A percentile compares a stretch with the other conserved stretches of the same genome.
phyloP scores from a whole-genome alignment of 1,139 yeast genomes.

The Kodamaea sp. region DNA sequence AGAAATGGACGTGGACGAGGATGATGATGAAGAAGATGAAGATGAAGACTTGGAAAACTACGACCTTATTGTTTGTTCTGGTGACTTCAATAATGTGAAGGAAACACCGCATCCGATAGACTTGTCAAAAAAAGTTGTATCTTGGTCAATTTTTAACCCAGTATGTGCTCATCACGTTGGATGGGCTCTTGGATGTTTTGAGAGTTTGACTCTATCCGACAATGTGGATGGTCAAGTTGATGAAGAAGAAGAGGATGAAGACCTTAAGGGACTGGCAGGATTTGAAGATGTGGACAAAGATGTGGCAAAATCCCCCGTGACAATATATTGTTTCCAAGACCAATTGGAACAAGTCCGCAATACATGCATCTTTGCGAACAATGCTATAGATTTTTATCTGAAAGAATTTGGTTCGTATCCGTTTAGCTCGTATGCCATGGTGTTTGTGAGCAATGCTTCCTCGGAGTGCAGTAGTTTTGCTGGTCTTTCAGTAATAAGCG shows the following conservation, averaged over 20 bases:
- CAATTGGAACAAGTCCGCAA: conserved; percentile 63
- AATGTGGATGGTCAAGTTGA: conserved; percentile 31
- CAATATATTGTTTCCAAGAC: conserved; percentile 59
- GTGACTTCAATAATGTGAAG: conserved; percentile 59
- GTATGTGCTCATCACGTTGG: conserved; percentile 96
- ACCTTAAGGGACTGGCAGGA: conserved; percentile 1
- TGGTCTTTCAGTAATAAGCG: conserved; percentile 70
- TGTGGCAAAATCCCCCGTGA: conserved; percentile 49
- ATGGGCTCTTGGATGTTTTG: conserved; percentile 91
- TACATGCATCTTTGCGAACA: conserved; percentile 72
- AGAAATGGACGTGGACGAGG: conserved; percentile 12
- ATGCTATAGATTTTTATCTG: conserved; percentile 80
- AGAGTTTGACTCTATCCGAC: conserved; percentile 52
- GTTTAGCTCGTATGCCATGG: conserved; percentile 75
- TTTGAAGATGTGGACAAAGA: conserved; percentile 34
- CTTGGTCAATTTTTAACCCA: conserved; percentile 82
- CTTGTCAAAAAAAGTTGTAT: conserved; percentile 68
- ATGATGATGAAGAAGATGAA: conserved; percentile 36
- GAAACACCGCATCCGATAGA: conserved; percentile 57
- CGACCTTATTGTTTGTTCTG: conserved; percentile 73
- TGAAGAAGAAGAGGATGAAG: conserved; percentile 37
- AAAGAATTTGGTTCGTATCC: conserved; percentile 94
- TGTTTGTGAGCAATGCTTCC: conserved; percentile 66
- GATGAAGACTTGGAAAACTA: conserved; percentile 52
- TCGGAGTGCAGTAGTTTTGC: conserved; percentile 63